Conservation (phyloP, 2,329 filamentous ascomycete species). For the Aquanectria penicillioides region DNA sequence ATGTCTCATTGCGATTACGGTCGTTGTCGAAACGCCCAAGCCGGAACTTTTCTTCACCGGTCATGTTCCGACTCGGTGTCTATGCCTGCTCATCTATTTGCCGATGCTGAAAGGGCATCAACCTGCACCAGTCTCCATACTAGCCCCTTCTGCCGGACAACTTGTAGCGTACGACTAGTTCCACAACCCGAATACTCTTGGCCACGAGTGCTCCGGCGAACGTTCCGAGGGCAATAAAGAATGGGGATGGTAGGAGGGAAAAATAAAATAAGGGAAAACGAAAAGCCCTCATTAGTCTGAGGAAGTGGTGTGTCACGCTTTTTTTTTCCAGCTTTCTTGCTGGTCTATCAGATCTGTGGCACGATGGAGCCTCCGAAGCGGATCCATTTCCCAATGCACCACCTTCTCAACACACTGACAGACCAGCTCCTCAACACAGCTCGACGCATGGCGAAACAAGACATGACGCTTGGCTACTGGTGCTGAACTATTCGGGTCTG, state of each 20-base stretch:
- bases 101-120: constrained; percentile 17
- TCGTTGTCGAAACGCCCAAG: background rate
- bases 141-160: constrained; percentile 17
- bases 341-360: constrained; percentile 31
- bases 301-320: constrained; percentile 16
- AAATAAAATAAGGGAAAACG: constrained; percentile 26
- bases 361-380: constrained; percentile 30
- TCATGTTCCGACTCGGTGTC: constrained; percentile 23
- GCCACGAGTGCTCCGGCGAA: constrained; percentile 15
- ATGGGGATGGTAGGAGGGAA: too few relatives aligned
- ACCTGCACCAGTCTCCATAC: constrained; percentile 10
- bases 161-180: constrained; percentile 33
- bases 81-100: constrained; percentile 17
- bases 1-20: background rate
- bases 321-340: constrained; percentile 12
- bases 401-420: background rate
- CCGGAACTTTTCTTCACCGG: constrained; percentile 11
- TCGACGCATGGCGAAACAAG: background rate
- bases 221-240: constrained; percentile 25
- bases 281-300: constrained; percentile 24
- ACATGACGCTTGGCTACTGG: background rate
- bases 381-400: constrained; percentile 19
- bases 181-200: constrained; percentile 26
- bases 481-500: constrained; percentile 2
- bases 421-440: constrained; percentile 15